phyloP scores from a whole-genome alignment of 2,329 filamentous ascomycete genomes.

The Parastagonospora avenae region DNA sequence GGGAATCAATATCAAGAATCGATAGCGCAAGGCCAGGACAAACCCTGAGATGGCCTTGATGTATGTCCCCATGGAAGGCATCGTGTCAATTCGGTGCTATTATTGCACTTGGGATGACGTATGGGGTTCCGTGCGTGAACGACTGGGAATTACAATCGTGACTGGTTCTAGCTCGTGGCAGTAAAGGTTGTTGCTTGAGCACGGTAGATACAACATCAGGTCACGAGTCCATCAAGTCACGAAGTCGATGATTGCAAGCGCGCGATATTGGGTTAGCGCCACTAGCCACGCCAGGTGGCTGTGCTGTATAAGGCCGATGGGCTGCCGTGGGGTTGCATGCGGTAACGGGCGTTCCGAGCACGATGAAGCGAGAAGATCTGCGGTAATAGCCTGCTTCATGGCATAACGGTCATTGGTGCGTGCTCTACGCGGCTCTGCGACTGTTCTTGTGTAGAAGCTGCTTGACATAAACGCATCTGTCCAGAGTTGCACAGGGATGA shows the following conservation, averaged over 20 bases:
- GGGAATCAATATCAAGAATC: slow-evolving; percentile 23
- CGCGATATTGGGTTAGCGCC: slow-evolving; percentile 3
- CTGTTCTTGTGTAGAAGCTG: slow-evolving; percentile 27
- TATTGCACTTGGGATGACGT: neutral
- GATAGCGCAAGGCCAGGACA: slow-evolving; percentile 11
- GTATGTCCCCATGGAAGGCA: slow-evolving; percentile 36
- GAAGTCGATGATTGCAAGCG: slow-evolving; percentile 4
- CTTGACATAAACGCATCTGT: slow-evolving; percentile 25
- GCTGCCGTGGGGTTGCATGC: slow-evolving; percentile 7
- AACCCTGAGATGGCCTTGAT: slow-evolving; percentile 44
- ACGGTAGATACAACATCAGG: neutral
- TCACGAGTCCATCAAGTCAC: neutral
- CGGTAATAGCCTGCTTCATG: slow-evolving; percentile 7
- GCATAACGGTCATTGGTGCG: slow-evolving; percentile 15
- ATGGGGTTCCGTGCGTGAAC: neutral
- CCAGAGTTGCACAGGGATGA: slow-evolving; percentile 27
- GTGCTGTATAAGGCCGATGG: no score
- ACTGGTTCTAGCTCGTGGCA: neutral
- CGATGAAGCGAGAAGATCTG: slow-evolving; percentile 14
- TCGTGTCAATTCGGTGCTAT: slow-evolving; percentile 12
- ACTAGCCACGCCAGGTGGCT: neutral
- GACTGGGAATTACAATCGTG: neutral
- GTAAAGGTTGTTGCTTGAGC: neutral
- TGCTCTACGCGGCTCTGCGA: slow-evolving; percentile 37
- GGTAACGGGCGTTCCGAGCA: slow-evolving; percentile 12